These are phyloP conservation scores for Chalciporus piperatoides DNA, from an alignment of 1,284 basidiomycete species.

Conservation along the genomic window DNA sequence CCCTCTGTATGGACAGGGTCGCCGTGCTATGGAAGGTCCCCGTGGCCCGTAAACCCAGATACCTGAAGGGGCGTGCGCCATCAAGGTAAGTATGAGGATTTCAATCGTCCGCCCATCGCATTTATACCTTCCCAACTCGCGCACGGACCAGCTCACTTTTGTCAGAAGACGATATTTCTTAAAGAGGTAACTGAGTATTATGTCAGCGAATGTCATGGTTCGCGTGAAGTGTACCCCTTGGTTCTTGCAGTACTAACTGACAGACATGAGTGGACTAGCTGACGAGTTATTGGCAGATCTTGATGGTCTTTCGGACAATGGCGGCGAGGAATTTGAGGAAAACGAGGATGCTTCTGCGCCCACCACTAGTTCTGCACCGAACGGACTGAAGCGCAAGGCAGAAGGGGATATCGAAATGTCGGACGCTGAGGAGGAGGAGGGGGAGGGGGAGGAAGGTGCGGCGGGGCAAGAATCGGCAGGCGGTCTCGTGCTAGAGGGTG, in stretches of 20 bases:
- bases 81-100: conserved; percentile 36
- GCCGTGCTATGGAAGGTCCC: conserved; percentile 50
- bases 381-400: conserved; percentile 60
- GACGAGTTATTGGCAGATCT: conserved; percentile 89
- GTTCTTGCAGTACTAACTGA: neutral
- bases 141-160: conserved; percentile 26
- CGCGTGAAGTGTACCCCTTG: neutral
- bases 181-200: conserved; percentile 10
- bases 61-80: conserved; percentile 36
- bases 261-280: conserved; percentile 68
- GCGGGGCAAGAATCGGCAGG: conserved; percentile 43
- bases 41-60: conserved; percentile 41
- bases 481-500: conserved; percentile 82
- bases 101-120: neutral
- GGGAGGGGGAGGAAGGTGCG: conserved; percentile 39
- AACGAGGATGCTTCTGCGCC: conserved; percentile 32
- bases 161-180: neutral
- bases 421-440: conserved; percentile 43
- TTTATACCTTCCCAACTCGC: conserved; percentile 16
- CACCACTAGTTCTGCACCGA: conserved; percentile 34
- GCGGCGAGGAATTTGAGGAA: conserved; percentile 53
- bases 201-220: neutral
- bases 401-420: conserved; percentile 50
- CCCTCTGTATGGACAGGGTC: conserved; percentile 41
- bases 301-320: conserved; percentile 69